phyloP scores from a whole-genome alignment of 2,329 filamentous ascomycete species.

The Microcyclospora pomicola region DNA sequence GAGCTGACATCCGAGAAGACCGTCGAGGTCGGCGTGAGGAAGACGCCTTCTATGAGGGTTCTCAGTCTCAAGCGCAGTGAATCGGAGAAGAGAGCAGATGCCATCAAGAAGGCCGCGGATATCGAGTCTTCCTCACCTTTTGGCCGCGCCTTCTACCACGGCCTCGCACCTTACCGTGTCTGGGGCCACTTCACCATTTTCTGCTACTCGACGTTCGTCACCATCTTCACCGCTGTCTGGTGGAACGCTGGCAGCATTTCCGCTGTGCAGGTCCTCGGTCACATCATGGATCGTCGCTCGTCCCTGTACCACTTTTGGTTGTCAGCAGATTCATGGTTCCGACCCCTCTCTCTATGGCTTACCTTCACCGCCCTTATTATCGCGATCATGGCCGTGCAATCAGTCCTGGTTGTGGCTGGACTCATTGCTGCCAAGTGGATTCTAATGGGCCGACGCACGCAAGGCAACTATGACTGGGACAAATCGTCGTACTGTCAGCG shows the following conservation, averaged over 20 bases:
- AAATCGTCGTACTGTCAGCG: slow-evolving; percentile 41
- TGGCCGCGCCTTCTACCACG: slow-evolving; percentile 42
- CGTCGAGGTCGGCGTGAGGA: background rate
- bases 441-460: slow-evolving; percentile 36
- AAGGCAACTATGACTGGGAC: slow-evolving; percentile 46
- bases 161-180: slow-evolving; percentile 38
- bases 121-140: slow-evolving; percentile 32
- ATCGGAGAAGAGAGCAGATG: no score
- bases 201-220: slow-evolving; percentile 35
- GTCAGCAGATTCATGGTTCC: slow-evolving; percentile 7
- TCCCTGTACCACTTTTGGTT: background rate
- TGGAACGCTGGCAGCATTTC: slow-evolving; percentile 39
- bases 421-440: slow-evolving; percentile 39
- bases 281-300: slow-evolving; percentile 17
- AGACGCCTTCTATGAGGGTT: background rate
- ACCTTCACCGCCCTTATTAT: slow-evolving; percentile 30
- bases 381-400: slow-evolving; percentile 31
- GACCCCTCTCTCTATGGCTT: slow-evolving; percentile 28
- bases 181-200: slow-evolving; percentile 36
- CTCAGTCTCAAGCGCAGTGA: no score
- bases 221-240: slow-evolving; percentile 34
- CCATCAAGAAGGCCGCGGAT: background rate
- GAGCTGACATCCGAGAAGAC: no score
- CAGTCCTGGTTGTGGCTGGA: slow-evolving; percentile 30
- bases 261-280: slow-evolving; percentile 34